Conservation (phyloP, 495 filamentous ascomycete species). For the Neurospora hispaniola region DNA sequence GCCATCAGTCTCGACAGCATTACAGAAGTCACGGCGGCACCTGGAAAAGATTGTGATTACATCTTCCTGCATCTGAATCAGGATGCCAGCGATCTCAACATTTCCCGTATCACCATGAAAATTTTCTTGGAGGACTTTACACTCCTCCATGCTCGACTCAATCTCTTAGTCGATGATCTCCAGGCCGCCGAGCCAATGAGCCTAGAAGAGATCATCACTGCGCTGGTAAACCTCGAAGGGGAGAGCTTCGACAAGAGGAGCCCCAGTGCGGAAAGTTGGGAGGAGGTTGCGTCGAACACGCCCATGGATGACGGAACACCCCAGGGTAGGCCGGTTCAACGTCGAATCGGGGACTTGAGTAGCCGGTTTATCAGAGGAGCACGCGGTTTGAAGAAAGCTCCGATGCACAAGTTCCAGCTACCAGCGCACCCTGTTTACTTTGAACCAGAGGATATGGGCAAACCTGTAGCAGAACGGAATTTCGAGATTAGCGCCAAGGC, state of each 20-base stretch:
- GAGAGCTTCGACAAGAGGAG: constrained; percentile 47
- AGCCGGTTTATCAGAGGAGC: constrained; percentile 32
- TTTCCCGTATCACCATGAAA: constrained; percentile 72
- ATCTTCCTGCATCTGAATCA: constrained; percentile 76
- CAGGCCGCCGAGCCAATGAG: constrained; percentile 54
- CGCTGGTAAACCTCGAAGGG: constrained; percentile 48
- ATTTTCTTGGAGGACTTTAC: constrained; percentile 81
- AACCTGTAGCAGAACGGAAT: constrained; percentile 56
- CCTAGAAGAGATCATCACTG: constrained; percentile 34
- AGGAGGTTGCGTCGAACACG: constrained; percentile 62
- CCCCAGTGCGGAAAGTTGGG: constrained; percentile 85
- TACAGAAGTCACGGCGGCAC: constrained; percentile 78
- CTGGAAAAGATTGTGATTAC: constrained; percentile 86
- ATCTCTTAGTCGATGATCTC: constrained; percentile 69
- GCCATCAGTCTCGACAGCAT: constrained; percentile 62
- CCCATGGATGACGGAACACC: constrained; percentile 48
- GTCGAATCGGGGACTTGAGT: constrained; percentile 40
- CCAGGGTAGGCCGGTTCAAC: constrained; percentile 28
- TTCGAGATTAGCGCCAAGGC: constrained; percentile 87
- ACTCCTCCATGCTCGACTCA: constrained; percentile 71
- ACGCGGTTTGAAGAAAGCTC: constrained; percentile 37
- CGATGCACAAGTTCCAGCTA: constrained; percentile 68
- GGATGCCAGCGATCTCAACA: constrained; percentile 47
- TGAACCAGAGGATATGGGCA: constrained; percentile 69
- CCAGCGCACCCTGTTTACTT: constrained; percentile 74